Evolutionary conservation across 306 rosid species (phyloP), one percentile per base, ranked within the genome.

Genomic region (Acacia crassicarpa): DNA sequence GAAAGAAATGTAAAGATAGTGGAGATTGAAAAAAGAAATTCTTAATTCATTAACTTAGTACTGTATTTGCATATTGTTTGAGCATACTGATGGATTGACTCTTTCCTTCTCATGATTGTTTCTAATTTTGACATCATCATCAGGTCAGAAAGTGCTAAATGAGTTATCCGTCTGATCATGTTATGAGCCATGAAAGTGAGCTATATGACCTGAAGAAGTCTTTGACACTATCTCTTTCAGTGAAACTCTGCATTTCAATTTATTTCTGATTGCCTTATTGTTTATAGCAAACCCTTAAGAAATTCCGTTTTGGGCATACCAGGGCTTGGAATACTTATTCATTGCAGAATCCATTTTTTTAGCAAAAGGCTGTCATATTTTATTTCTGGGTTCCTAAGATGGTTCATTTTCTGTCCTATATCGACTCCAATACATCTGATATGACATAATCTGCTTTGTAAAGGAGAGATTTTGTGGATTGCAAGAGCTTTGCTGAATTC

Each of bases 281-380:
- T 58, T 69, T 71, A 23, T 20, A 19, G 22, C 12, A 72, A 48
- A 38, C 38, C 30, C 20, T 45, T 45, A 12, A 19, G 14, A 14
- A 72, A 53, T 45, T 75, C 38, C 25, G 41, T 35, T 61, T n/a
- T 80, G 44, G 38, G 67, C 43, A 72, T 78, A 9, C 20, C 35
- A 10, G 16, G 67, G 76, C 77, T 75, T 84, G 66, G 70, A 82
- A 80, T 13, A 61, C 48, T 53, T 16, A 67, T 76, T 43, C 76
- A 51, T 74, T 76, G 72, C 75, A 54, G 67, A 33, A 56, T 71
- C 38, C 32, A 51, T 67, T 78, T 67, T 78, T 41, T 27, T 41
- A 46, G 12, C 25, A 54, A 54, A 20, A 61, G 33, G 51, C 67
- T 51, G 43, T 79, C 9, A 13, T 66, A 71, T 72, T 48, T 84